These are phyloP conservation scores for Mycena haematopus DNA, from an alignment of 768 basidiomycete species.

Conservation along the genomic window DNA sequence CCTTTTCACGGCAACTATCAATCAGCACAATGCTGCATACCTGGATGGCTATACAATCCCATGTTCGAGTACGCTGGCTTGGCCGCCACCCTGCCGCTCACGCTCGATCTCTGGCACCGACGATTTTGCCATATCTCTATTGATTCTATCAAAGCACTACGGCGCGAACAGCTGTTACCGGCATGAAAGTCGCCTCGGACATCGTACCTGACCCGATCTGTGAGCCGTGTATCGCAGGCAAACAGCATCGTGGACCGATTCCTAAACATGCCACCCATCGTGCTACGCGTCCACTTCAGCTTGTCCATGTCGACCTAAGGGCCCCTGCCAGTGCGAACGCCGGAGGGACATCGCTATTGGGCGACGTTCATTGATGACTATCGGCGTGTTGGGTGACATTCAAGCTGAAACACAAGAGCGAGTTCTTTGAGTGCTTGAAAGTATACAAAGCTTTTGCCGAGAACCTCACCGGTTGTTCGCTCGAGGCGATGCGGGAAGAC, in stretches of 20 bases:
- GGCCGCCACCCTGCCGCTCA: slow-evolving; percentile 19
- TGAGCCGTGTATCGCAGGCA: slow-evolving; percentile 31
- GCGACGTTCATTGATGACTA: slow-evolving; percentile 39
- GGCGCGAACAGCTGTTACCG: slow-evolving; percentile 21
- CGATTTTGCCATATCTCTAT: slow-evolving; percentile 31
- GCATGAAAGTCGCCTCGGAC: slow-evolving; percentile 26
- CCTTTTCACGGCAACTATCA: slow-evolving; percentile 19
- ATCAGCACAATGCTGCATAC: slow-evolving; percentile 29
- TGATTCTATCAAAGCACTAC: slow-evolving; percentile 22
- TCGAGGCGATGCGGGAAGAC: slow-evolving; percentile 39
- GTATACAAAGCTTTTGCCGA: slow-evolving; percentile 42
- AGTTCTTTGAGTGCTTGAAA: slow-evolving; percentile 39
- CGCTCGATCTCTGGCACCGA: slow-evolving; percentile 33
- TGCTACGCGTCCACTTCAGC: slow-evolving; percentile 24
- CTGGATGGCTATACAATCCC: slow-evolving; percentile 30
- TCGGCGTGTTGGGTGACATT: slow-evolving; percentile 29
- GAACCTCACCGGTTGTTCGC: slow-evolving; percentile 33
- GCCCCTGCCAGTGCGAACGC: slow-evolving; percentile 31
- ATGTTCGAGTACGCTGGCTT: slow-evolving; percentile 3
- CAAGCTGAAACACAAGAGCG: slow-evolving; percentile 35
- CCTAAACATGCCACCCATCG: slow-evolving; percentile 24
- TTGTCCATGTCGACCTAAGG: slow-evolving; percentile 41
- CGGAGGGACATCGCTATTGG: slow-evolving; percentile 37
- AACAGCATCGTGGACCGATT: slow-evolving; percentile 28
- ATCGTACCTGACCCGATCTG: slow-evolving; percentile 32